Base-by-base conservation (phyloP, 495 filamentous ascomycete genomes). In the Annulohypoxylon moriforme region DNA sequence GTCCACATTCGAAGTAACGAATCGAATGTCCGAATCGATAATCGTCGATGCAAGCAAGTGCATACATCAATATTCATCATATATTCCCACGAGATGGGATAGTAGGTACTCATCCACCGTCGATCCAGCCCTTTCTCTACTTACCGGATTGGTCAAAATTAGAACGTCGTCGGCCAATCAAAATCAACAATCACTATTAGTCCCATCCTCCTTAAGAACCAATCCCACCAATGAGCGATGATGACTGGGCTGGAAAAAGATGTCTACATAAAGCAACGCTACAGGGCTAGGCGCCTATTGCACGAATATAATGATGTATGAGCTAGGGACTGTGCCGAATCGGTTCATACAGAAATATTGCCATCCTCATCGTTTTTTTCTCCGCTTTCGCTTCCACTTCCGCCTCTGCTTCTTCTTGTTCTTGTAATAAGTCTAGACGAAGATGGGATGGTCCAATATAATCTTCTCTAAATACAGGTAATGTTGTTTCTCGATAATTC, bases 101-200 rank as follows among this genome's bases (percentile, higher is more conserved):
- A 46, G n/a, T 10, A 22, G n/a, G 50, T 58, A 18, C 36, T 14
- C 42, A 34, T 22, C 29, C 16, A 42, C 16, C 31, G 10, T 40
- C 20, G 34, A 25, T 18, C 29, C 22, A 52, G 22, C 31, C 22
- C 58, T 31, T 59, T n/a, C 16, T 24, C n/a, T 46, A 56, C 34
- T 69, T 68, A 4, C 61, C 56, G 56, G 65, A 69, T 73, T 73
- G 60, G 70, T 69, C 49, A 50, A 25, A 66, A 69, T 62, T 44
- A 44, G 56, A 11, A 10, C 24, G 7, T 20, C 0, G 7, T 47
- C 8, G 33, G 44, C 70, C 70, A 73, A 73, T 69, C 31, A 65
- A 33, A 61, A 16, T 33, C 8, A 27, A 56, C 36, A 25, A 49
- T 66, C 16, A 18, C 34, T n/a, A 7, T 22, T 65, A 57, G 47